Conservation (phyloP, 805 yeast species). For the Saturnispora dispora region DNA sequence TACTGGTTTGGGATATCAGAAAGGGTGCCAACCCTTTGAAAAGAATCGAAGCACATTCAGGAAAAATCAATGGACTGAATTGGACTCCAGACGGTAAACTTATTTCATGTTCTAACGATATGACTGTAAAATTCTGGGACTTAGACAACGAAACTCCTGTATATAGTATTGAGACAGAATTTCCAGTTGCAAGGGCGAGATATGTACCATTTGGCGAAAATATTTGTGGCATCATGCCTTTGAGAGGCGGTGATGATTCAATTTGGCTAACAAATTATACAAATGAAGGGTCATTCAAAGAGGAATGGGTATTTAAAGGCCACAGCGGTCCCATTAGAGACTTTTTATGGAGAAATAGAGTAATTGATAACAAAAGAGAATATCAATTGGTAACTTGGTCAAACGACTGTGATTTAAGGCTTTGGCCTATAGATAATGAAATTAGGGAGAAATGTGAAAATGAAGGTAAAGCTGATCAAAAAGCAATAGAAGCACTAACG, state of each 20-base stretch:
- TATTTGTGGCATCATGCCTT: constrained; percentile 84
- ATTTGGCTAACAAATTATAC: constrained; percentile 45
- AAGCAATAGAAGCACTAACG: constrained; percentile 26
- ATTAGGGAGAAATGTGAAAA: constrained; percentile 36
- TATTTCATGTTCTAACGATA: constrained; percentile 81
- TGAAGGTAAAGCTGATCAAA: constrained; percentile 20
- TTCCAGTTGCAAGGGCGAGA: constrained; percentile 85
- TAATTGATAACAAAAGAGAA: constrained; percentile 57
- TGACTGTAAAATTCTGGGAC: constrained; percentile 74
- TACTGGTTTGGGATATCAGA: constrained; percentile 83
- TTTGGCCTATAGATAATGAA: constrained; percentile 62
- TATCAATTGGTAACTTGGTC: constrained; percentile 94
- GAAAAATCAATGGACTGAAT: constrained; percentile 84
- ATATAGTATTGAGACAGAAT: constrained; percentile 57
- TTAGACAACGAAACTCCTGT: constrained; percentile 36
- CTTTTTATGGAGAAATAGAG: constrained; percentile 73
- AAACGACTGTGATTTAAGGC: constrained; percentile 70
- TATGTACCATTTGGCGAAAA: constrained; percentile 78
- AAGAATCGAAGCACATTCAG: constrained; percentile 64
- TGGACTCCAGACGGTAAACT: constrained; percentile 52
- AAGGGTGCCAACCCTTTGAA: constrained; percentile 70
- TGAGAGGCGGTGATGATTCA: constrained; percentile 72
- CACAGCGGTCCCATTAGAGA: constrained; percentile 82
- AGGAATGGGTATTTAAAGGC: constrained; percentile 38
- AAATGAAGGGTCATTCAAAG: constrained; percentile 15